Evolutionary conservation across 2,329 filamentous ascomycete genomes (phyloP).

Genomic region (Calonectria montana): DNA sequence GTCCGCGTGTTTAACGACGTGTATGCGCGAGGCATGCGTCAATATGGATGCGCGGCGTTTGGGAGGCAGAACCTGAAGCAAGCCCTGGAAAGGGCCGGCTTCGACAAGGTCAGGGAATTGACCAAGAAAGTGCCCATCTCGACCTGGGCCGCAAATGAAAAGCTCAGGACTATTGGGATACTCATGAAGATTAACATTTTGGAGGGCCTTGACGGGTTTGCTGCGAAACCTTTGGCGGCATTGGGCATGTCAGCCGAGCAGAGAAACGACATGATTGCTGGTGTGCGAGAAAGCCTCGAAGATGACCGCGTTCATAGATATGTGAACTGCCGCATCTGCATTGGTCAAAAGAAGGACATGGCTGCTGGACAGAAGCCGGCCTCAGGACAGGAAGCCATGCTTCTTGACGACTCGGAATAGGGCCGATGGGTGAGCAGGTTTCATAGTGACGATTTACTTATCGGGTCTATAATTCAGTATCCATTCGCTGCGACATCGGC

Average conservation of each 20-base stretch:
- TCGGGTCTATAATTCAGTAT: not conserved
- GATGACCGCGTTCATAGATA: conserved; percentile 55
- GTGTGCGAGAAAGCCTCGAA: conserved; percentile 48
- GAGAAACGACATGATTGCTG: conserved; percentile 47
- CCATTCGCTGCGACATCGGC: not conserved
- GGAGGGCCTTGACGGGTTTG: conserved; percentile 55
- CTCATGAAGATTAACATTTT: conserved; percentile 57
- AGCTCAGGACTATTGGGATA: conserved; percentile 54
- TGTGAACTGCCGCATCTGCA: conserved; percentile 55
- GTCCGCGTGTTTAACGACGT: conserved; percentile 49
- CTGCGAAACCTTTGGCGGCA: conserved; percentile 54
- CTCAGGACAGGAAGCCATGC: not conserved
- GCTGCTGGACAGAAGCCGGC: not conserved
- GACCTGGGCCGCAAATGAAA: conserved; percentile 55
- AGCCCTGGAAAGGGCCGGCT: conserved; percentile 55
- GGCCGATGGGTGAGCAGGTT: not conserved
- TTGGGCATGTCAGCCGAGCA: conserved; percentile 49
- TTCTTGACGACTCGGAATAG: not conserved
- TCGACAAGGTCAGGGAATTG: conserved; percentile 55
- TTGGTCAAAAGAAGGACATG: conserved; percentile 53
- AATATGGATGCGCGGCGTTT: conserved; percentile 54
- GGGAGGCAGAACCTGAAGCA: conserved; percentile 48
- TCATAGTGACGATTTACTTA: not conserved
- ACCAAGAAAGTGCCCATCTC: conserved; percentile 60
- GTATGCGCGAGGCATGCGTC: conserved; percentile 45